Evolutionary conservation across 306 rosid species (phyloP).

Genomic region (Lathyrus aphaca): DNA sequence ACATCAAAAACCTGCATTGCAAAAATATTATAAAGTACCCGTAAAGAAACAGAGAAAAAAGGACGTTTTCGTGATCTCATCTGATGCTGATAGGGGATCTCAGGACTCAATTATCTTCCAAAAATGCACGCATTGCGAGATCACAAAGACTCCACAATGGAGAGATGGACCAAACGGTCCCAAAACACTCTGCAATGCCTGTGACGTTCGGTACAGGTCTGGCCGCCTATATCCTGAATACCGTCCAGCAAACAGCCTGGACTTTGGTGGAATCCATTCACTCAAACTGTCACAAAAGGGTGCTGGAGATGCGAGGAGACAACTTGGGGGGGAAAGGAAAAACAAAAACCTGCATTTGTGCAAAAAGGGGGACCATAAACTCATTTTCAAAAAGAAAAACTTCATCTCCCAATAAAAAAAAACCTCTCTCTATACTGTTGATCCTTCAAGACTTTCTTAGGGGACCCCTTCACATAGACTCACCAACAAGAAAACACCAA

Average conservation of each 20-base stretch:
- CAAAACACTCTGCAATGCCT: conserved; percentile 86
- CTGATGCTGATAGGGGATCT: conserved; percentile 37
- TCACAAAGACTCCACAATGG: conserved; percentile 86
- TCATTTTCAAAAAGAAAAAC: too few relatives aligned
- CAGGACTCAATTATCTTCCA: conserved; percentile 36
- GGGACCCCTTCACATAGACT: too few relatives aligned
- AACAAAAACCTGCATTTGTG: too few relatives aligned
- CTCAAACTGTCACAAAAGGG: conserved; percentile 85
- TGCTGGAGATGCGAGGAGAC: conserved; percentile 76
- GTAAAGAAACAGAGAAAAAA: conserved; percentile 52
- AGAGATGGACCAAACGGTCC: conserved; percentile 92
- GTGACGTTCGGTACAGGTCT: conserved; percentile 87
- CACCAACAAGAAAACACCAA: too few relatives aligned
- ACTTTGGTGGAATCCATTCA: conserved; percentile 67
- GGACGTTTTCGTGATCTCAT: conserved; percentile 43
- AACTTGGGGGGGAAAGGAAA: too few relatives aligned
- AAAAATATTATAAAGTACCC: conserved; percentile 23
- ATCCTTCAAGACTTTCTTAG: too few relatives aligned
- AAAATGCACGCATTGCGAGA: conserved; percentile 76
- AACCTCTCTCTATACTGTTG: too few relatives aligned
- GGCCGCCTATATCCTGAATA: conserved; percentile 88
- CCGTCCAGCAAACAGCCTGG: conserved; percentile 84
- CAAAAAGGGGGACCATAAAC: too few relatives aligned
- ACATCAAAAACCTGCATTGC: conserved; percentile 29
- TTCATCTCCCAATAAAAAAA: too few relatives aligned